phyloP scores from a whole-genome alignment of 2,329 filamentous ascomycete genomes.

The Pyrenophora teres region DNA sequence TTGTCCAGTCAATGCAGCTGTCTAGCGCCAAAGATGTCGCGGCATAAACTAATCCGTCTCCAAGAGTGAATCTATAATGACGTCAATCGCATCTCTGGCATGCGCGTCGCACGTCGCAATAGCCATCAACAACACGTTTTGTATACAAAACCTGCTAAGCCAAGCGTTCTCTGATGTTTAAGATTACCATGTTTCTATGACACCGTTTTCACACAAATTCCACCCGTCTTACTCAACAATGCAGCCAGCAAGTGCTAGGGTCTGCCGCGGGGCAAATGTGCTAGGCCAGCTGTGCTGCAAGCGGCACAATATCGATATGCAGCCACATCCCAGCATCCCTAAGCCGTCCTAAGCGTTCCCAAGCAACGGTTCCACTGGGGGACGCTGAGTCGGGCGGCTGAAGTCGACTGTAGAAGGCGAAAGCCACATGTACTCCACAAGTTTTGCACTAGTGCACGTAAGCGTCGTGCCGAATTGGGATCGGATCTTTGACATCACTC shows the following conservation, averaged over 20 bases:
- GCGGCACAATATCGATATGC: constrained; percentile 13
- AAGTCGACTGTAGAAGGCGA: constrained; percentile 6
- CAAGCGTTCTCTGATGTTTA: constrained; percentile 7
- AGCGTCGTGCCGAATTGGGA: constrained; percentile 18
- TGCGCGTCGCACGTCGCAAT: constrained; percentile 1
- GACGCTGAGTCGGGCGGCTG: constrained; percentile 18
- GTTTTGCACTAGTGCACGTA: constrained; percentile 16
- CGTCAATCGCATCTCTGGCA: constrained; percentile 12
- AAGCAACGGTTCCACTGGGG: constrained; percentile 10
- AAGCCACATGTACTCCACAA: constrained; percentile 25
- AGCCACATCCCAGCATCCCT: constrained; percentile 1
- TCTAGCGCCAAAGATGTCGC: constrained; percentile 1
- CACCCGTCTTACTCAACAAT: constrained; percentile 2
- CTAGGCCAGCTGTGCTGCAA: constrained; percentile 2
- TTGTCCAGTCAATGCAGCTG: background rate
- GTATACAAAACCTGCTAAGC: background rate
- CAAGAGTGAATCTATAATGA: constrained; percentile 1
- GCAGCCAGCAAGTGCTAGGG: background rate
- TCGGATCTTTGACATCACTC: constrained; percentile 23
- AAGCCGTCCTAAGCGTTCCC: constrained; percentile 11
- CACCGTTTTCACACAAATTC: background rate
- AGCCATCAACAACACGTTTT: background rate
- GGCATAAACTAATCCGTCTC: background rate
- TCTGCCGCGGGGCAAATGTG: background rate
- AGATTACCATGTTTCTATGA: background rate